Percentiles rank a stretch among this genome's conserved stretches.
Conservation (phyloP, 352 stramenopile species). For the Globisporangium uncinulatum region DNA sequence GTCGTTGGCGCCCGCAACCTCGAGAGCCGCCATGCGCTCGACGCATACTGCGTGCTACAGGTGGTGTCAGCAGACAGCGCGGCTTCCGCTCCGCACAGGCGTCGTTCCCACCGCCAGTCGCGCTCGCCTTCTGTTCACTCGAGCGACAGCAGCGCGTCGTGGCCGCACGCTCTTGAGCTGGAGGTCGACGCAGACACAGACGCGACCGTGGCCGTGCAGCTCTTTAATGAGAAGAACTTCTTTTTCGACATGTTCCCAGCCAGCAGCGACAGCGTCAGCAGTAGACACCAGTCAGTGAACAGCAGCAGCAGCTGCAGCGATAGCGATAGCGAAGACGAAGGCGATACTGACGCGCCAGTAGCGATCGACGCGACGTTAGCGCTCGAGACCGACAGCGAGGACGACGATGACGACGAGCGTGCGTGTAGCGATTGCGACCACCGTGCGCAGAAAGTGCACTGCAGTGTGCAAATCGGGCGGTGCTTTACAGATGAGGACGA, state of each 20-base stretch:
- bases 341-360: neutral
- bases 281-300: neutral
- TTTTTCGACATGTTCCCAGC: conserved; percentile 84
- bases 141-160: conserved; percentile 27
- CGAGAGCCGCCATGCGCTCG: conserved; percentile 46
- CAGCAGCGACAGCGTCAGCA: neutral
- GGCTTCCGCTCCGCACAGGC: too few species aligned
- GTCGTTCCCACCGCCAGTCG: neutral
- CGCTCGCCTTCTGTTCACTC: conserved; percentile 14
- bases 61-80: conserved; percentile 10
- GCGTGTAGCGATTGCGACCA: neutral
- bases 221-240: conserved; percentile 74
- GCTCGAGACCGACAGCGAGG: conserved; percentile 28
- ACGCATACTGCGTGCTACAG: conserved; percentile 64
- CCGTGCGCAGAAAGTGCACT: neutral
- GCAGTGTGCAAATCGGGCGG: neutral
- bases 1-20: conserved; percentile 69
- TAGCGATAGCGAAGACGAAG: conserved; percentile 2
- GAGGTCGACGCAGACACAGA: conserved; percentile 10
- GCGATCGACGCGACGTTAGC: neutral
- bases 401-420: conserved; percentile 4
- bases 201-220: conserved; percentile 27
- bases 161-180: conserved; percentile 41
- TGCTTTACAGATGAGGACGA: neutral
- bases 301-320: conserved; percentile 9